Base-by-base conservation (phyloP, 495 filamentous ascomycete genomes). In the Trypethelium eluteriae region DNA sequence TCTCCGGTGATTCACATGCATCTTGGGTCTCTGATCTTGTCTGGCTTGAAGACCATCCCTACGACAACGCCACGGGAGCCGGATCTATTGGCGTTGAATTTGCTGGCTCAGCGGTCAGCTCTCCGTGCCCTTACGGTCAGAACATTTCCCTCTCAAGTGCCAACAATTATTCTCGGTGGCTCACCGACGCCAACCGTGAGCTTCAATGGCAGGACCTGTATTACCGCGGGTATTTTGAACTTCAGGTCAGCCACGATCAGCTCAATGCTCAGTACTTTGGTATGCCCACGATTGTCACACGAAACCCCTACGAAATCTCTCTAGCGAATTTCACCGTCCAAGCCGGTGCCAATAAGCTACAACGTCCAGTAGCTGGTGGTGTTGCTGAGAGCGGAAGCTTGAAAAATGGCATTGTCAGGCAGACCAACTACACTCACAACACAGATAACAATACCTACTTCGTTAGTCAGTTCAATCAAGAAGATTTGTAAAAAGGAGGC, bases 161-260 rank as follows among this genome's bases (percentile, higher is more conserved):
- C 6, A 77, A 80, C 63, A 72, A 72, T 44, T 65, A 73, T 65
- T 76, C 79, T 10, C 38, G 75, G 34, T 76, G 74, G 44, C 78
- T 84, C 38, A 77, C 85, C 36, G 72, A 66, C 11, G 76, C 77
- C 16, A 89, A 88, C 70, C 69, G 73, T 34, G 83, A 85, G 70
- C 77, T 90, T 66, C 84, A 87, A 73, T 90, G 87, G 86, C 82
- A 85, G 68, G 87, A 89, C 67, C 74, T 83, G 47, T 89, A 84
- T 70, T 90, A 90, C 70, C 78, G 86, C 38, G 87, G 76, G 38
- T 78, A 78, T 64, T 78, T 73, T 68, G 76, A 78, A 67, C 70
- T 77, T 25, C 73, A 76, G 18, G 66, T 78, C 57, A 64, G 62
- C 50, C 49, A 69, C 34, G 67, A 75, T 38, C 56, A 70, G 46